phyloP scores from a whole-genome alignment of 1,139 yeast species.

The Geotrichum australiense region DNA sequence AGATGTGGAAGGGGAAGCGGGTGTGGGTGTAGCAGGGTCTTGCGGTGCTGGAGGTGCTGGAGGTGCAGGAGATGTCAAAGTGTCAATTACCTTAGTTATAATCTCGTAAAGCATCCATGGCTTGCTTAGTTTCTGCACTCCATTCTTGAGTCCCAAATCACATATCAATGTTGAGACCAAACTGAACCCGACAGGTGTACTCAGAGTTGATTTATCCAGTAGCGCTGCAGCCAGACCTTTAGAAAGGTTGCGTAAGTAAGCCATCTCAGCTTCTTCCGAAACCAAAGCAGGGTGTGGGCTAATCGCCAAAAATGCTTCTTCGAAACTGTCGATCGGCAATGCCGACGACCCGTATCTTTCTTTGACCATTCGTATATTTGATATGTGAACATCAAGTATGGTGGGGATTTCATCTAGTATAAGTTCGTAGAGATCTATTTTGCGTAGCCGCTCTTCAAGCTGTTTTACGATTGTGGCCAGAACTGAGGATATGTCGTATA shows the following conservation, averaged over 20 bases:
- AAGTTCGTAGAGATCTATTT: constrained; percentile 33
- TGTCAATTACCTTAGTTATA: constrained; percentile 31
- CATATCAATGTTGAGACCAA: constrained; percentile 38
- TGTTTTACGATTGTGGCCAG: constrained; percentile 37
- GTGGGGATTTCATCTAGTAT: constrained; percentile 41
- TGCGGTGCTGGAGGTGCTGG: background rate
- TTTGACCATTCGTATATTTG: constrained; percentile 26
- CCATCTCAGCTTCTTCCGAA: constrained; percentile 23
- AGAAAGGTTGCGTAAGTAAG: constrained; percentile 35
- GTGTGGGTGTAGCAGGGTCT: background rate
- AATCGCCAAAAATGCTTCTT: constrained; percentile 33
- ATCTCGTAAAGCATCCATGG: constrained; percentile 43
- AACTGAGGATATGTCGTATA: constrained; percentile 35
- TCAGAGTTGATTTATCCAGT: constrained; percentile 37
- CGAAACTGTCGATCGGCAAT: constrained; percentile 29
- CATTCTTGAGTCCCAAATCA: constrained; percentile 38
- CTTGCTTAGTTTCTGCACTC: constrained; percentile 40
- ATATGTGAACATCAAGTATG: constrained; percentile 36
- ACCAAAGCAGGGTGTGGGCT: constrained; percentile 48
- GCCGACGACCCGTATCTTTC: constrained; percentile 26
- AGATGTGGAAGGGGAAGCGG: too few relatives aligned
- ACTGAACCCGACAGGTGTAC: constrained; percentile 36
- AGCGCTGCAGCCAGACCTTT: constrained; percentile 33
- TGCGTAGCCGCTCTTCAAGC: constrained; percentile 34
- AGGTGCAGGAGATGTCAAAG: constrained; percentile 5